A percentile compares a stretch with the other conserved stretches of the same genome.
phyloP scores from a whole-genome alignment of 2,329 filamentous ascomycete species.

The Lachnellula hyalina region DNA sequence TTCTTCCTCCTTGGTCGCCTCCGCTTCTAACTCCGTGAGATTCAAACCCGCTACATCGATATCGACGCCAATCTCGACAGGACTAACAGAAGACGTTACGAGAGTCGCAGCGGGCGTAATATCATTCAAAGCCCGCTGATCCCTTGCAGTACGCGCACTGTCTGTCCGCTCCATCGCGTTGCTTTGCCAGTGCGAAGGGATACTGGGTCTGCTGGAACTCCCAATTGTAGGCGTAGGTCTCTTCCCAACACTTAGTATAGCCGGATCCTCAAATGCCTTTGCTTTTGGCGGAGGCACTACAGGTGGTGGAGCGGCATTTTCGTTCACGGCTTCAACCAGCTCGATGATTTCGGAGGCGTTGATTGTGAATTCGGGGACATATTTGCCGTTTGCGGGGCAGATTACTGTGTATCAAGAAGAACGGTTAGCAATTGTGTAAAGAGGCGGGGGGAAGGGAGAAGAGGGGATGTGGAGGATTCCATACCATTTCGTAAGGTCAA shows the following conservation, averaged over 20 bases:
- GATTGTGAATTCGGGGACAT: conserved; percentile 29
- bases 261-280: conserved; percentile 30
- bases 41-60: conserved; percentile 14
- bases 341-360: conserved; percentile 30
- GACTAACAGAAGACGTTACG: conserved; percentile 39
- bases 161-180: conserved; percentile 27
- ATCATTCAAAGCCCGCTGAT: conserved; percentile 18
- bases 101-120: conserved; percentile 35
- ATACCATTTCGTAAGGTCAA: conserved; percentile 32
- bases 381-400: conserved; percentile 28
- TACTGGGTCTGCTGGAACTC: conserved; percentile 1
- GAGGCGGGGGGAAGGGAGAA: neutral
- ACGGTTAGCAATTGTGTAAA: conserved; percentile 1
- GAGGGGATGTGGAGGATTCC: neutral
- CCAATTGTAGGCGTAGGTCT: conserved; percentile 27
- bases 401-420: conserved; percentile 19
- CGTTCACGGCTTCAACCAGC: conserved; percentile 28
- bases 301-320: conserved; percentile 19
- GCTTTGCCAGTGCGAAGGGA: conserved; percentile 29
- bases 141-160: conserved; percentile 20
- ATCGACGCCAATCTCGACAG: conserved; percentile 27
- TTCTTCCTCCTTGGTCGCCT: conserved; percentile 9
- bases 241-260: conserved; percentile 32
- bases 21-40: conserved; percentile 23
- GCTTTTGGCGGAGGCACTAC: conserved; percentile 4